Evolutionary conservation across 345 rosid genomes (phyloP).

Genomic region (Acer yangbiense): DNA sequence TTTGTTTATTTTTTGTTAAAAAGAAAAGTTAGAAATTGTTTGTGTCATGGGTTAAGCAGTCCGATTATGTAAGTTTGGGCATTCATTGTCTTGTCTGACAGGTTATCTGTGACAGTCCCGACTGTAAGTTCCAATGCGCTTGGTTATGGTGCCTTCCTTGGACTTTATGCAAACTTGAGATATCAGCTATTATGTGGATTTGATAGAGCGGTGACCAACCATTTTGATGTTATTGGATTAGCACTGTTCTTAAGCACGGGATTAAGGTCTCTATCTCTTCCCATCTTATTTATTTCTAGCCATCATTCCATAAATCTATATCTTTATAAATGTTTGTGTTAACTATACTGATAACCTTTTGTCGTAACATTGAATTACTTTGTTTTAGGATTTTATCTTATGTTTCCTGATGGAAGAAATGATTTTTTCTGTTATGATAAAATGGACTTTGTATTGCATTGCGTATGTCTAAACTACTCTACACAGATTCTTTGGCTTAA

Average conservation of each 20-base stretch:
- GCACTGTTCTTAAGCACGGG: conserved; percentile 83
- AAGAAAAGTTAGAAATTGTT: background rate
- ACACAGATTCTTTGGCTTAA: background rate
- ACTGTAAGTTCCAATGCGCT: conserved; percentile 66
- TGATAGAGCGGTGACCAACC: conserved; percentile 67
- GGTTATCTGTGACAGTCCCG: conserved; percentile 82
- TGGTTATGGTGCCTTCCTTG: conserved; percentile 91
- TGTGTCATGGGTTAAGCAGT: background rate
- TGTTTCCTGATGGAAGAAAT: background rate
- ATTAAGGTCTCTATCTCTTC: conserved; percentile 58
- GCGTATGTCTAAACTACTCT: background rate
- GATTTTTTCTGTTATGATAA: background rate
- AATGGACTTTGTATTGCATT: background rate
- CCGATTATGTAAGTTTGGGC: background rate
- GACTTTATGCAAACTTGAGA: conserved; percentile 79
- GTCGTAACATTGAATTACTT: background rate
- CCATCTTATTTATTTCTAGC: background rate
- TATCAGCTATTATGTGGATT: conserved; percentile 82
- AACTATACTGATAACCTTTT: background rate
- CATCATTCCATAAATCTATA: background rate
- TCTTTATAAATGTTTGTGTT: background rate
- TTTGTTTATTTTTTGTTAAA: background rate
- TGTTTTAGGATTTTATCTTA: background rate
- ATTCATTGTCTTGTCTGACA: conserved; percentile 31
- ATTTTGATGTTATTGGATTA: conserved; percentile 96